Percentiles rank a stretch among this genome's conserved stretches.
Evolutionary conservation across 2,329 filamentous ascomycete genomes (phyloP).

Genomic region (Diaporthe citrichinensis): DNA sequence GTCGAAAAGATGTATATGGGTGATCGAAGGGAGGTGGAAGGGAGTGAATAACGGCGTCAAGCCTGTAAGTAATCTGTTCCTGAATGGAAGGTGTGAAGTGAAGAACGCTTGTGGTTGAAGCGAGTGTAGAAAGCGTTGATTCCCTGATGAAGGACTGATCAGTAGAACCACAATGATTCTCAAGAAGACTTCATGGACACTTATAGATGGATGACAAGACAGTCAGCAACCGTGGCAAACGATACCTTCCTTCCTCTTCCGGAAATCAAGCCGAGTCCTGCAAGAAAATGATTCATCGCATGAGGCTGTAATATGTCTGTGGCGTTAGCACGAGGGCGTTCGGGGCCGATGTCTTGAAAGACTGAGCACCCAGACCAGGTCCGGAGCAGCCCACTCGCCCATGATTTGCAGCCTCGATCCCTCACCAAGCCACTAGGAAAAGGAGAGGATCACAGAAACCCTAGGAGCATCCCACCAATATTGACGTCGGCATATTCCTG

Average conservation of each 20-base stretch:
- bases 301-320: conserved; percentile 29
- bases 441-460: conserved; percentile 19
- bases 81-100: background rate
- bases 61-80: background rate
- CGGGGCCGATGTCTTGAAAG: background rate
- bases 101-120: background rate
- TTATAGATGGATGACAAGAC: background rate
- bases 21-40: background rate
- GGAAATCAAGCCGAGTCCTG: conserved; percentile 11
- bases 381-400: conserved; percentile 21
- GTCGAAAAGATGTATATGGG: background rate
- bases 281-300: conserved; percentile 23
- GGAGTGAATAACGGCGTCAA: conserved; percentile 20
- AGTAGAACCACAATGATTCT: too few species aligned
- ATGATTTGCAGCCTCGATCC: background rate
- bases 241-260: background rate
- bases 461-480: background rate
- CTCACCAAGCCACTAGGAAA: conserved; percentile 24
- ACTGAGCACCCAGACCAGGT: background rate
- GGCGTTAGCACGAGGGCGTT: conserved; percentile 12
- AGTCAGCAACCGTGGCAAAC: background rate
- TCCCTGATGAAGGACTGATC: background rate
- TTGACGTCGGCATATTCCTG: conserved; percentile 24
- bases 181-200: background rate
- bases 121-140: background rate